Percentiles rank a stretch among this genome's conserved stretches.
Conservation (phyloP, 805 yeast species). For the Danielia oregonensis region DNA sequence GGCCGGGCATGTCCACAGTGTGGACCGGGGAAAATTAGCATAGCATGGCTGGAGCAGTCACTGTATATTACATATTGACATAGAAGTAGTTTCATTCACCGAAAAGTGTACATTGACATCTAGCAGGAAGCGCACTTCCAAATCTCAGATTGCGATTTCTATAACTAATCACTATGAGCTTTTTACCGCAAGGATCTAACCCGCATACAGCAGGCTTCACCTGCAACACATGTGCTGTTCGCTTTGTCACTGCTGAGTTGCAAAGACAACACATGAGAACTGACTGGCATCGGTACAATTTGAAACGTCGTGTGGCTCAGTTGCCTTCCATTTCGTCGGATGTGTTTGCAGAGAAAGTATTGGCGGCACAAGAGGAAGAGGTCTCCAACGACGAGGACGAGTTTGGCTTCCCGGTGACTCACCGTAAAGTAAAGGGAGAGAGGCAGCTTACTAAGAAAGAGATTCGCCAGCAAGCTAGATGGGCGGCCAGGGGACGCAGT, state of each 20-base stretch:
- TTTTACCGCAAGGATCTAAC: constrained; percentile 24
- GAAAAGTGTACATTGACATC: too few relatives aligned
- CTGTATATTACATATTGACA: neutral
- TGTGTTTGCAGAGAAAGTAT: constrained; percentile 64
- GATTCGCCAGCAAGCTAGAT: constrained; percentile 23
- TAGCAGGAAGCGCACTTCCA: too few relatives aligned
- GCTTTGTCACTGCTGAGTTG: constrained; percentile 74
- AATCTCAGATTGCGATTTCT: too few relatives aligned
- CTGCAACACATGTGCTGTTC: constrained; percentile 85
- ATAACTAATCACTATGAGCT: constrained; percentile 3
- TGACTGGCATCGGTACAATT: constrained; percentile 45
- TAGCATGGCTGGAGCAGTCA: constrained; percentile 1
- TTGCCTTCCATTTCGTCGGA: constrained; percentile 41
- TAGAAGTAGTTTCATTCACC: too few relatives aligned
- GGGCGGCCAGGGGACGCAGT: constrained; percentile 30
- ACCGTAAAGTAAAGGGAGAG: constrained; percentile 21
- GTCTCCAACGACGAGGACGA: constrained; percentile 41
- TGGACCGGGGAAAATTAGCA: constrained; percentile 17
- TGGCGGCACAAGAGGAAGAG: constrained; percentile 13
- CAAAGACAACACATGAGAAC: constrained; percentile 64
- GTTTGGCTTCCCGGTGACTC: constrained; percentile 45
- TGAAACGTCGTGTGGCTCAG: constrained; percentile 41
- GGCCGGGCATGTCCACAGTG: constrained; percentile 61
- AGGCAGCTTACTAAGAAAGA: constrained; percentile 41
- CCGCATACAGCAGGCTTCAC: constrained; percentile 42